These are phyloP conservation scores for Lactarius sanguifluus DNA, from an alignment of 768 basidiomycete species.

Conservation along the genomic window DNA sequence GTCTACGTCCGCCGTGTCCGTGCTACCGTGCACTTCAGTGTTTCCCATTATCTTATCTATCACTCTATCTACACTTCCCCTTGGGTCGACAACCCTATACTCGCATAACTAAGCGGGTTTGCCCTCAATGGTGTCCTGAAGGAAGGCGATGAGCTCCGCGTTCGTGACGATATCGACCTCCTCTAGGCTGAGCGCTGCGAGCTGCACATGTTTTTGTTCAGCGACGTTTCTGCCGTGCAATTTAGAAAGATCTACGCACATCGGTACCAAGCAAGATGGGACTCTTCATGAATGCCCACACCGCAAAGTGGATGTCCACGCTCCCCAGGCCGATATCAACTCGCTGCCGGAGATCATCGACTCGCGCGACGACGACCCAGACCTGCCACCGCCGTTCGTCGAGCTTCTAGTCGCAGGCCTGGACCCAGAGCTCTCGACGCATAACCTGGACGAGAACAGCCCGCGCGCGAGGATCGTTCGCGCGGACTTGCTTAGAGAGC, in stretches of 20 bases:
- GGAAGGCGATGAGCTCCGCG: constrained; percentile 52
- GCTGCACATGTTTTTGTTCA: constrained; percentile 34
- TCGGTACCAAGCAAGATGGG: constrained; percentile 50
- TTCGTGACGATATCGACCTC: constrained; percentile 53
- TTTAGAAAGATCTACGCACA: constrained; percentile 31
- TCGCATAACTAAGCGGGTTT: too few species aligned
- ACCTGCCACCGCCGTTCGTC: constrained; percentile 25
- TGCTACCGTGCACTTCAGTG: too few species aligned
- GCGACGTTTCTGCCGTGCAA: neutral
- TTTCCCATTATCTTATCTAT: too few species aligned
- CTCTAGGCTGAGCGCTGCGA: constrained; percentile 41
- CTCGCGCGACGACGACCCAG: constrained; percentile 13
- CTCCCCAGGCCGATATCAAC: constrained; percentile 10
- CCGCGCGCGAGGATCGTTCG: constrained; percentile 31
- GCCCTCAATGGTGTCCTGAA: constrained; percentile 49
- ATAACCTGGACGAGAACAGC: constrained; percentile 22
- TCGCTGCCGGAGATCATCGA: constrained; percentile 28
- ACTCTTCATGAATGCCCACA: constrained; percentile 57
- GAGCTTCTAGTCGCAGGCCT: constrained; percentile 19
- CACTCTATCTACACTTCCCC: too few species aligned
- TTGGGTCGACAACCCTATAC: too few species aligned
- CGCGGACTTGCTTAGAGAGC: constrained; percentile 36
- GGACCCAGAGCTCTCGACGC: constrained; percentile 17
- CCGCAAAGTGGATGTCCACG: constrained; percentile 53
- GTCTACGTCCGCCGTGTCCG: too few species aligned